A percentile compares a stretch with the other conserved stretches of the same genome.
These are phyloP conservation scores for Trichoderma sp. DNA, from an alignment of 2,329 filamentous ascomycete genomes.

Conservation along the genomic window DNA sequence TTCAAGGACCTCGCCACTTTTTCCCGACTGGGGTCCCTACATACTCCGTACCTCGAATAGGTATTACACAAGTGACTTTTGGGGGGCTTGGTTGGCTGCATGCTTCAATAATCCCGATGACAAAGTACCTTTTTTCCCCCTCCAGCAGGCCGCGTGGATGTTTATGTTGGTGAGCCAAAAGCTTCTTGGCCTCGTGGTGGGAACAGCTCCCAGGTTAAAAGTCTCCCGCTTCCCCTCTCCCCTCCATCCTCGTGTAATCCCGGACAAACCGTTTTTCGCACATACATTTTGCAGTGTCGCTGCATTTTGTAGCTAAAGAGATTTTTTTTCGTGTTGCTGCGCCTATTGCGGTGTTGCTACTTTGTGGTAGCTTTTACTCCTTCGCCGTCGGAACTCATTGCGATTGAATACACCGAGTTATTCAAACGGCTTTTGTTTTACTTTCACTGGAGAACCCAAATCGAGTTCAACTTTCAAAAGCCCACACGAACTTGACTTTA, in stretches of 20 bases:
- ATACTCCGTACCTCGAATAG: neutral
- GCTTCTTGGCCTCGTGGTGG: neutral
- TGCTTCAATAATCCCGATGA: neutral
- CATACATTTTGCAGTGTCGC: neutral
- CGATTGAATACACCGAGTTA: neutral
- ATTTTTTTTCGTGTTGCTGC: neutral
- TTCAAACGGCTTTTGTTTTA: neutral
- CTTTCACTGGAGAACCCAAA: neutral
- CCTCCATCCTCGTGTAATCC: neutral
- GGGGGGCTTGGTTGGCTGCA: neutral
- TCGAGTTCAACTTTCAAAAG: neutral
- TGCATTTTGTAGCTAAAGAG: neutral
- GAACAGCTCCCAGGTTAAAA: neutral
- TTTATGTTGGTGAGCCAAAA: neutral
- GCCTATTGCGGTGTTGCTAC: neutral
- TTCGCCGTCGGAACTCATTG: neutral
- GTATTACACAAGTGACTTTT: neutral
- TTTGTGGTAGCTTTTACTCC: neutral
- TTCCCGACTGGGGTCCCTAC: neutral
- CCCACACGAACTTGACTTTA: neutral
- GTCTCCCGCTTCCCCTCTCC: neutral
- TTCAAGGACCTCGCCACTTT: constrained; percentile 3
- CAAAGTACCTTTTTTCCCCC: neutral
- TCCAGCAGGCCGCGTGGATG: neutral
- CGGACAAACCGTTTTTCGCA: neutral